A percentile compares a stretch with the other conserved stretches of the same genome.
phyloP scores from a whole-genome alignment of 2,329 filamentous ascomycete species.

The Phialemonium atrogriseum region DNA sequence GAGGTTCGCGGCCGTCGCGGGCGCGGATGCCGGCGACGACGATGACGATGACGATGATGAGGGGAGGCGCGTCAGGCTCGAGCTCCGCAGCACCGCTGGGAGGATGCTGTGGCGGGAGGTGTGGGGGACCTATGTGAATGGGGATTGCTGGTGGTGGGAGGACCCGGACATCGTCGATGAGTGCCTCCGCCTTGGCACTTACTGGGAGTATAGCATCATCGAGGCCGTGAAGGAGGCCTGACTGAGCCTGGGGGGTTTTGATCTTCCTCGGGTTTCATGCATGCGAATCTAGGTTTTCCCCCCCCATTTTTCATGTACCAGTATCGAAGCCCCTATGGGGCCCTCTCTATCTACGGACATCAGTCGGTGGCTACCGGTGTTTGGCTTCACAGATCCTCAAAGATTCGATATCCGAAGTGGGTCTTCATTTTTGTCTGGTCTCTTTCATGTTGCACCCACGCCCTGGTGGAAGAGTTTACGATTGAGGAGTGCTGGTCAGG shows the following conservation, averaged over 20 bases:
- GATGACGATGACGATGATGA: constrained; percentile 10
- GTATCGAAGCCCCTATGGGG: too few relatives aligned
- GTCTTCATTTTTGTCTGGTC: too few relatives aligned
- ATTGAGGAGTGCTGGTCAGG: too few relatives aligned
- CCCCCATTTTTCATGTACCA: too few relatives aligned
- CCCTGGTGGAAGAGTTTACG: too few relatives aligned
- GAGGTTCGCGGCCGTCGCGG: constrained; percentile 38
- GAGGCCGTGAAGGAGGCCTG: constrained; percentile 40
- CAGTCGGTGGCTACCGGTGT: too few relatives aligned
- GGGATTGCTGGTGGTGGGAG: constrained; percentile 55
- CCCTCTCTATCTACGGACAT: too few relatives aligned
- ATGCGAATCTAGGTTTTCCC: too few relatives aligned
- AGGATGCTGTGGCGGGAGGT: constrained; percentile 53
- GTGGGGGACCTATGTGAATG: constrained; percentile 46
- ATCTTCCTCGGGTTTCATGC: too few relatives aligned
- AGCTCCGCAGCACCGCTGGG: constrained; percentile 44
- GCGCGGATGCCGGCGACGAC: constrained; percentile 11
- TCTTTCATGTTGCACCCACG: too few relatives aligned
- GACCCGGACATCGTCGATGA: constrained; percentile 45
- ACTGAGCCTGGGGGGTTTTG: neutral
- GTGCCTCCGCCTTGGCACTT: constrained; percentile 43
- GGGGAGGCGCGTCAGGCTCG: constrained; percentile 27
- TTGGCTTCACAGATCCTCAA: too few relatives aligned
- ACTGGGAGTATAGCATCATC: constrained; percentile 51
- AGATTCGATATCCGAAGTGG: too few relatives aligned